Evolutionary conservation across 345 rosid species (phyloP), one percentile per base, ranked within the genome.

Genomic region (Eucalyptus curtisii): DNA sequence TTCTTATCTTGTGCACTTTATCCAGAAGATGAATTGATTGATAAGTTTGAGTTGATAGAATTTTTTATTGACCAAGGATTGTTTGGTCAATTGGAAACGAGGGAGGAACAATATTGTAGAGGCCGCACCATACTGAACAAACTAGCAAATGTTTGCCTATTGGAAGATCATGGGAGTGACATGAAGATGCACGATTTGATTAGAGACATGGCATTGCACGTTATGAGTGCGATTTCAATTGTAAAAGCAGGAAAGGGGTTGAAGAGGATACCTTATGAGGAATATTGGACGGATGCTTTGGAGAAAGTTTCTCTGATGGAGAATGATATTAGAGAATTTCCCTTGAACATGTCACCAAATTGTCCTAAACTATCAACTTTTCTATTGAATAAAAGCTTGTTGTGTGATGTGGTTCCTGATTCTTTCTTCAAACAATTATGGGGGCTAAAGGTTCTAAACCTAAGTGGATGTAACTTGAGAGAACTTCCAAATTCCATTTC

Each of bases 1-100:
- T 90, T 93, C 86, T 47, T 89, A n/a, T 87, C 86, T 71, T 90
- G 91, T 87, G 92, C 91, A 25, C 64, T 93, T 7, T 90, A 84
- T 87, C 88, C 90, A 87, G 90, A 80, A 10, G 66, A 57, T 10
- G 0, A 2, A 57, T 57, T 2, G 89, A 89, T 61, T 53, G 4
- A 6, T 8, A 86, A 45, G 87, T 89, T 14, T 3, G 22, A 20
- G 87, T 45, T 93, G 87, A 88, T 93, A 33, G 52, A 57, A 7
- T 79, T 86, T 40, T 76, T 59, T 64, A 89, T 91, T 31, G 86
- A 17, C 10, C 92, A 90, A 85, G 94, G 90, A 33, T 24, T 92
- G 45, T 2, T 91, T 5, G 33, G 31, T 13, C 89, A 33, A 61
- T 25, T 11, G 66, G 30, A 30, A 2, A 90, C 48, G 2, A 86